A percentile compares a stretch with the other conserved stretches of the same genome.
phyloP scores from a whole-genome alignment of 768 basidiomycete species.

The Crepidotus variabilis region DNA sequence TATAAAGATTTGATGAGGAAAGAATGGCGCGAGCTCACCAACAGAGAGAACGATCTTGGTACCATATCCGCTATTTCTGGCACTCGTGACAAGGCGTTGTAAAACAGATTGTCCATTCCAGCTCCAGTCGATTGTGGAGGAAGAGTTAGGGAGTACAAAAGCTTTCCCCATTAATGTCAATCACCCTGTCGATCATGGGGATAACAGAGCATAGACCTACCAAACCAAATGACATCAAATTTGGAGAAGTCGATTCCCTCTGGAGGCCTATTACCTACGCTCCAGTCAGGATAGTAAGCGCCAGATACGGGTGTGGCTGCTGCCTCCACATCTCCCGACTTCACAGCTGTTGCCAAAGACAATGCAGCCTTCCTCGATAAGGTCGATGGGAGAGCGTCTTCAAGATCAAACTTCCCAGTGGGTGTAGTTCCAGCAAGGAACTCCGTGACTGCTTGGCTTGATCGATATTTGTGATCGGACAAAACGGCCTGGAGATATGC shows the following conservation, averaged over 20 bases:
- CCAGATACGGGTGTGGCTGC: constrained; percentile 28
- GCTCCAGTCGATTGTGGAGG: constrained; percentile 47
- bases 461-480: constrained; percentile 22
- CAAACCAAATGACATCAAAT: constrained; percentile 67
- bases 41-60: constrained; percentile 66
- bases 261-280: constrained; percentile 42
- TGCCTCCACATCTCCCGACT: neutral
- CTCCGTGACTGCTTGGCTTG: constrained; percentile 22
- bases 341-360: neutral
- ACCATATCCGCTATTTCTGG: constrained; percentile 46
- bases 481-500: constrained; percentile 34
- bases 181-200: neutral
- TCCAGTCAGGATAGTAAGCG: constrained; percentile 54
- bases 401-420: constrained; percentile 14
- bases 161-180: too few species aligned
- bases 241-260: constrained; percentile 57
- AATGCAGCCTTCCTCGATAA: neutral
- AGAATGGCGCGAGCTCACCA: constrained; percentile 38
- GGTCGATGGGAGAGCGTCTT: constrained; percentile 32
- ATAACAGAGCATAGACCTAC: constrained; percentile 23
- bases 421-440: constrained; percentile 24
- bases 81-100: constrained; percentile 49
- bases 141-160: constrained; percentile 62
- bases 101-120: constrained; percentile 47
- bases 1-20: neutral